Conservation (phyloP, 352 stramenopile genomes). For the Globisporangium camurandrum region DNA sequence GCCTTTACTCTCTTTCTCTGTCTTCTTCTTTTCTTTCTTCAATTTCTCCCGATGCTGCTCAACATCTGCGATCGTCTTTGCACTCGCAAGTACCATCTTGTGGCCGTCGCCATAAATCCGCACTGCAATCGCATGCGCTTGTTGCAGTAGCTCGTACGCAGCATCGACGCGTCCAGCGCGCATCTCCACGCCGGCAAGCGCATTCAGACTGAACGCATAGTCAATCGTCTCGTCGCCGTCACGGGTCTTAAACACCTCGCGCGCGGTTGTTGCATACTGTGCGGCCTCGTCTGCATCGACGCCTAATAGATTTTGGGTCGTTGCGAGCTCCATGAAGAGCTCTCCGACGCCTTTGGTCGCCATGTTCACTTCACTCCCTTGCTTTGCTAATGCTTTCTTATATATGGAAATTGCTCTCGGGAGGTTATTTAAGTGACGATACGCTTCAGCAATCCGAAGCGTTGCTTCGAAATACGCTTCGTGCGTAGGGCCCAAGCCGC, state of each 20-base stretch:
- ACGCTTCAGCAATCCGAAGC: constrained; percentile 57
- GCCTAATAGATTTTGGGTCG: constrained; percentile 29
- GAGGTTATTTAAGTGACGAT: constrained; percentile 59
- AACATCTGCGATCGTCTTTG: constrained; percentile 57
- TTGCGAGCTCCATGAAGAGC: constrained; percentile 74
- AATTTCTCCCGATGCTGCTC: no score
- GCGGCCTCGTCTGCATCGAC: constrained; percentile 29
- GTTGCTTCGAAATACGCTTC: constrained; percentile 72
- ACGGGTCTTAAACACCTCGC: constrained; percentile 46
- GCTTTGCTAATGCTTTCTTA: constrained; percentile 44
- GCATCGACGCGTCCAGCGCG: constrained; percentile 46
- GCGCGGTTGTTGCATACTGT: constrained; percentile 34
- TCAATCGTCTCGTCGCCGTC: constrained; percentile 58
- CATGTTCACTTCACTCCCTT: constrained; percentile 49
- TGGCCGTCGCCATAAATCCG: constrained; percentile 50
- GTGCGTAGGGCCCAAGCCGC: constrained; percentile 54
- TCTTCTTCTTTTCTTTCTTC: no score
- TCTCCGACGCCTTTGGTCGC: constrained; percentile 64
- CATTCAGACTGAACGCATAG: constrained; percentile 79
- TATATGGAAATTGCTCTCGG: constrained; percentile 43
- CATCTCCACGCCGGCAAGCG: constrained; percentile 73
- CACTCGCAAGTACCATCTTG: constrained; percentile 52
- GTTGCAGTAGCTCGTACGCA: constrained; percentile 49
- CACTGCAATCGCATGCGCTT: constrained; percentile 65
- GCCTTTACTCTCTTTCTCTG: no score